phyloP scores from a whole-genome alignment of 352 stramenopile species.

The Lagenidium sp. region DNA sequence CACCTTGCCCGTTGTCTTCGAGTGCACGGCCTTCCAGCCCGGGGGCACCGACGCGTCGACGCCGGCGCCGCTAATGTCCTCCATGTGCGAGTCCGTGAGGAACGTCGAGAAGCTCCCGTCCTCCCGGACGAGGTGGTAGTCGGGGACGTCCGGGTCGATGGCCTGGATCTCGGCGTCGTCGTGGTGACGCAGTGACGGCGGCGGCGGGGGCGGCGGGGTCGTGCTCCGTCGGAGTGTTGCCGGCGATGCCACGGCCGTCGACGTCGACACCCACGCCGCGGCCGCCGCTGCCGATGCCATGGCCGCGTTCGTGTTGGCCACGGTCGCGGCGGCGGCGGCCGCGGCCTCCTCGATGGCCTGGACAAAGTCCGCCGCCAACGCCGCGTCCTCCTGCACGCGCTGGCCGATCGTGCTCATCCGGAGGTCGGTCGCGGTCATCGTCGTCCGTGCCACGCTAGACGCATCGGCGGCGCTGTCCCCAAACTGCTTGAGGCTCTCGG shows the following conservation, averaged over 20 bases:
- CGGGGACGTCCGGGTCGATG: slow-evolving; percentile 32
- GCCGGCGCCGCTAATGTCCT: slow-evolving; percentile 31
- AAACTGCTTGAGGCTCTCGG: slow-evolving; percentile 36
- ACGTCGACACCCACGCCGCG: slow-evolving; percentile 1
- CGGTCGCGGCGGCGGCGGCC: too few relatives aligned
- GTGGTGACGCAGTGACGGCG: too few relatives aligned
- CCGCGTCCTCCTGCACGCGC: slow-evolving; percentile 11
- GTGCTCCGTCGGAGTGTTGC: too few relatives aligned
- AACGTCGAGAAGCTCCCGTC: slow-evolving; percentile 66
- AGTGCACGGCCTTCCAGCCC: slow-evolving; percentile 64
- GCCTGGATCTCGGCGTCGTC: slow-evolving; percentile 9
- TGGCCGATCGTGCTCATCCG: slow-evolving; percentile 13
- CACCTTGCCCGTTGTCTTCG: slow-evolving; percentile 62
- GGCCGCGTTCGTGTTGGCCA: background rate
- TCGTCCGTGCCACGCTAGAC: slow-evolving; percentile 35
- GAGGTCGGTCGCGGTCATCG: slow-evolving; percentile 14
- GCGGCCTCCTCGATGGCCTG: slow-evolving; percentile 11
- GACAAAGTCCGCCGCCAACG: slow-evolving; percentile 7
- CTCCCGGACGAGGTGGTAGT: slow-evolving; percentile 16
- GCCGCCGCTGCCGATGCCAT: slow-evolving; percentile 1
- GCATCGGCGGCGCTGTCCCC: slow-evolving; percentile 26
- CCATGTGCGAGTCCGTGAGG: slow-evolving; percentile 53
- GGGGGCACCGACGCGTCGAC: slow-evolving; percentile 17
- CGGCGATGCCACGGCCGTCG: background rate
- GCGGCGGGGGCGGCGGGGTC: too few relatives aligned